Conservation (phyloP, 306 rosid species). For the Dryas octopetala region DNA sequence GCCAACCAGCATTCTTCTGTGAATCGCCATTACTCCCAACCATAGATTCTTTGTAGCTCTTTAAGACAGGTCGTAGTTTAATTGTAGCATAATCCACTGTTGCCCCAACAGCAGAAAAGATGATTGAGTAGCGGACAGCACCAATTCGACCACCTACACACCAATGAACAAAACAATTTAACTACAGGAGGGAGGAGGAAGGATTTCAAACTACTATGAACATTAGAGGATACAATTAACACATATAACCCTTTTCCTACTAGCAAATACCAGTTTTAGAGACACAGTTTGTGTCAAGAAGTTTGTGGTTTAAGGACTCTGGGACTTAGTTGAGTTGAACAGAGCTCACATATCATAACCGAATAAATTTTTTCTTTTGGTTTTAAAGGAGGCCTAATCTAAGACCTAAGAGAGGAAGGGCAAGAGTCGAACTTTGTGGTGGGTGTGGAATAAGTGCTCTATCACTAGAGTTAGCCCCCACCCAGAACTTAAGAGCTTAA, state of each 20-base stretch:
- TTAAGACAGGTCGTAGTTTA: slow-evolving; percentile 40
- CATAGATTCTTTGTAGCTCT: slow-evolving; percentile 45
- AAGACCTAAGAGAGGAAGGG: background rate
- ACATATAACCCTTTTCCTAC: background rate
- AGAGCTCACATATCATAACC: background rate
- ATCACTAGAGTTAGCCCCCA: background rate
- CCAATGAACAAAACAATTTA: slow-evolving; percentile 19
- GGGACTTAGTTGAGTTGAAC: background rate
- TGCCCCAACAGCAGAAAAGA: slow-evolving; percentile 74
- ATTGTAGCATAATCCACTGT: slow-evolving; percentile 52
- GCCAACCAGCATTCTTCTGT: slow-evolving; percentile 49
- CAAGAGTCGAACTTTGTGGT: background rate
- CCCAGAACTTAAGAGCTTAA: background rate
- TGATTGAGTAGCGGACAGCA: slow-evolving; percentile 62
- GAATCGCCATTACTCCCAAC: slow-evolving; percentile 25
- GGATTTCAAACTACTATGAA: background rate
- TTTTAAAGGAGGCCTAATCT: background rate
- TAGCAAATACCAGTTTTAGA: background rate
- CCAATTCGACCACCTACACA: slow-evolving; percentile 75
- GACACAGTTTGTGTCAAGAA: background rate
- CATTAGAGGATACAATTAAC: background rate
- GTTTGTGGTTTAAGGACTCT: background rate
- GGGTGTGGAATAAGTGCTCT: background rate
- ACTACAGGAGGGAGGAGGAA: background rate
- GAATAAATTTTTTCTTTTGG: background rate